Percentiles rank a stretch among this genome's conserved stretches.
Conservation (phyloP, 805 yeast species). For the Candida vartiovaarae region DNA sequence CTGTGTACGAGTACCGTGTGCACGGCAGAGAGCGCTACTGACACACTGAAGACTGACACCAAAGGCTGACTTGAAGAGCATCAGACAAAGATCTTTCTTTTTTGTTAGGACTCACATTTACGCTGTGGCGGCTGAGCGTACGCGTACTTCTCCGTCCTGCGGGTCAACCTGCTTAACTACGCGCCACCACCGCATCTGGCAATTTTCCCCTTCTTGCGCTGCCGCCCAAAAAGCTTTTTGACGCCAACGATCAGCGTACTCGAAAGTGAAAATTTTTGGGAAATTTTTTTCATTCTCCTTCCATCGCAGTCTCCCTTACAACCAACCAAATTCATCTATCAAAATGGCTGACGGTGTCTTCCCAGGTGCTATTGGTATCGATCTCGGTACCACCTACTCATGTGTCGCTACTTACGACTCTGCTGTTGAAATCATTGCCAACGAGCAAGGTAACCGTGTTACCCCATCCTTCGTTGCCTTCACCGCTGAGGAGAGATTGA, state of each 20-base stretch:
- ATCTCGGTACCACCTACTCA: slow-evolving; percentile 84
- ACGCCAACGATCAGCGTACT: not conserved
- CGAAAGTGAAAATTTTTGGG: slow-evolving; percentile 17
- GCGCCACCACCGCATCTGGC: slow-evolving; percentile 4
- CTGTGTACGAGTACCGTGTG: slow-evolving; percentile 16
- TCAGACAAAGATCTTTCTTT: not conserved
- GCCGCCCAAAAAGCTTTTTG: slow-evolving; percentile 2
- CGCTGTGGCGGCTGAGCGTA: slow-evolving; percentile 1
- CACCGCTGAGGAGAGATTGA: slow-evolving; percentile 71
- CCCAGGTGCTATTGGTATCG: slow-evolving; percentile 99
- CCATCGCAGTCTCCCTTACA: slow-evolving; percentile 1
- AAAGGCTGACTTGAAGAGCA: too few relatives aligned
- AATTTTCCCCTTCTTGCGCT: slow-evolving; percentile 1
- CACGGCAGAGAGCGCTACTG: slow-evolving; percentile 3
- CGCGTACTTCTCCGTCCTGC: slow-evolving; percentile 12
- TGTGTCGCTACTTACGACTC: slow-evolving; percentile 74
- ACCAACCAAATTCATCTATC: slow-evolving; percentile 10
- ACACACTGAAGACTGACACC: not conserved
- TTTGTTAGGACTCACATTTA: slow-evolving; percentile 11
- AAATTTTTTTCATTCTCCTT: slow-evolving; percentile 9
- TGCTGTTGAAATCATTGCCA: slow-evolving; percentile 73
- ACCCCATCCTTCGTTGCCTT: slow-evolving; percentile 78
- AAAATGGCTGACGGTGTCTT: slow-evolving; percentile 96
- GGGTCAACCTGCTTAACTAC: slow-evolving; percentile 13
- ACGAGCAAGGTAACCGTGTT: slow-evolving; percentile 83